These are phyloP conservation scores for Pilasporangium apinafurcum DNA, from an alignment of 352 stramenopile genomes.

Conservation along the genomic window DNA sequence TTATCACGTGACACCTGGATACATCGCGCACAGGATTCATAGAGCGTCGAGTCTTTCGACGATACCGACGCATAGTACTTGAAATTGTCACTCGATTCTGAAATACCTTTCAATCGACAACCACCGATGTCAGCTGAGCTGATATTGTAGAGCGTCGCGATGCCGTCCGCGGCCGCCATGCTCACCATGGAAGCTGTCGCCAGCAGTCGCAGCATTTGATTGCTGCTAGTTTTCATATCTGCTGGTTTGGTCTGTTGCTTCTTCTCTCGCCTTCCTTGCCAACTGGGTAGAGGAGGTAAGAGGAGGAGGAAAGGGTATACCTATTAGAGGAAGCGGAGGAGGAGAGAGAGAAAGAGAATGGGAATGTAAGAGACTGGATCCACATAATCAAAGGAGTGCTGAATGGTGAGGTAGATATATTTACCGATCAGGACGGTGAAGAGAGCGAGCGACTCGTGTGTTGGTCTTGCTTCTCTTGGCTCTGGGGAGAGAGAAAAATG, in stretches of 20 bases:
- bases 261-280: not conserved
- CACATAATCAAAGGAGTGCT: no score
- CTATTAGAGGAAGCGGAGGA: no score
- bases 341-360: no score
- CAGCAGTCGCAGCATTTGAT: not conserved
- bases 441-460: no score
- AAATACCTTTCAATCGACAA: conserved; percentile 67
- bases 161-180: conserved; percentile 4
- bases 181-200: conserved; percentile 1
- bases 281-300: not conserved
- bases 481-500: no score
- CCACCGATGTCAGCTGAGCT: conserved; percentile 48
- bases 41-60: conserved; percentile 42
- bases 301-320: no score
- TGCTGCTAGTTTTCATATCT: not conserved
- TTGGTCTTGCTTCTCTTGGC: no score
- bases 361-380: no score
- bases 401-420: no score
- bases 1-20: conserved; percentile 59
- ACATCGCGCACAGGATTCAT: conserved; percentile 63
- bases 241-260: not conserved
- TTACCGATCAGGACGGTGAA: no score
- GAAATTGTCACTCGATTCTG: conserved; percentile 53
- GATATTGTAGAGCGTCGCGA: conserved; percentile 52
- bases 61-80: conserved; percentile 75